Evolutionary conservation across 2,329 filamentous ascomycete genomes (phyloP).

Genomic region (Fusarium denticulatum): DNA sequence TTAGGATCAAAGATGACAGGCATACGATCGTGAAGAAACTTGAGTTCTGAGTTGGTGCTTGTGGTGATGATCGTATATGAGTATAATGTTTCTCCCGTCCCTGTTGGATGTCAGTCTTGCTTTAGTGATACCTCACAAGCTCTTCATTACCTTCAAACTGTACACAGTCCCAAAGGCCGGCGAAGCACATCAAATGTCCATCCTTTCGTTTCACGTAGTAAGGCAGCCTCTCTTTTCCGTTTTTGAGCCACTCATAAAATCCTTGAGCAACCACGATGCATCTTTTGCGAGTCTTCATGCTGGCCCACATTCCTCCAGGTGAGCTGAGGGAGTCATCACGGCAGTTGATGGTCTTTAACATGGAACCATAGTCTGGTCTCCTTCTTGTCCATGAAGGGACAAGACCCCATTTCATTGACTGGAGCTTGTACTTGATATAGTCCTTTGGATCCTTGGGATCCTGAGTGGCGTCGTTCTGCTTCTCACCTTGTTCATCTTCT

Average conservation of each 20-base stretch:
- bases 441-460: neutral
- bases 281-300: constrained; percentile 88
- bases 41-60: constrained; percentile 81
- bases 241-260: constrained; percentile 96
- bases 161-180: constrained; percentile 91
- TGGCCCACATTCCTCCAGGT: constrained; percentile 86
- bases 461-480: neutral
- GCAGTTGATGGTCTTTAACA: constrained; percentile 94
- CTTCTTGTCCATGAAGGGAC: constrained; percentile 94
- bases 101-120: constrained; percentile 11
- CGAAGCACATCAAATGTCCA: constrained; percentile 85
- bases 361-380: constrained; percentile 77
- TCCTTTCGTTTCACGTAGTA: constrained; percentile 87
- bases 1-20: constrained; percentile 87
- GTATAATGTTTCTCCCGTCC: constrained; percentile 72
- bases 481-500: constrained; percentile 22
- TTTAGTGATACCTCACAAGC: neutral
- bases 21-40: constrained; percentile 94
- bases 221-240: constrained; percentile 80
- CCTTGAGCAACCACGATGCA: constrained; percentile 90
- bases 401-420: constrained; percentile 96
- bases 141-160: constrained; percentile 74
- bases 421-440: constrained; percentile 76
- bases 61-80: constrained; percentile 97
- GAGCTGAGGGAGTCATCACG: constrained; percentile 85